Percentiles rank a stretch among this genome's conserved stretches.
Conservation (phyloP, 768 basidiomycete genomes). For the Pilatotrama ljubarskyi region DNA sequence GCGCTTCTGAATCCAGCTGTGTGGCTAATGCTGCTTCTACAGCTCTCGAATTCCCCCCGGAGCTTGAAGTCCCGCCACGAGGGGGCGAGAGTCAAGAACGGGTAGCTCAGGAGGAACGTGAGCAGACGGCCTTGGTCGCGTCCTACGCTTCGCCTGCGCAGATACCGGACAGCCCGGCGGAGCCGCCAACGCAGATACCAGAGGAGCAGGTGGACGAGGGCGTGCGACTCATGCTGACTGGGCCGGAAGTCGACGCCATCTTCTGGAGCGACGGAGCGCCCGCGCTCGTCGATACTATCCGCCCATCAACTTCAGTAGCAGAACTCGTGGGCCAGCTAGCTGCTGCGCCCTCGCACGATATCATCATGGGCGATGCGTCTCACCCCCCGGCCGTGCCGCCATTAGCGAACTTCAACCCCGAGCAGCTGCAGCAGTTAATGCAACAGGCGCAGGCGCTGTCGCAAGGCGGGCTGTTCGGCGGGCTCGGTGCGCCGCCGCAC, state of each 20-base stretch:
- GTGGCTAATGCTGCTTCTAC: constrained; percentile 29
- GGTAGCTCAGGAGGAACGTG: constrained; percentile 69
- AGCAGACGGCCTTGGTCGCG: constrained; percentile 73
- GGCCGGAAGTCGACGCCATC: constrained; percentile 62
- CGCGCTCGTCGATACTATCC: constrained; percentile 22
- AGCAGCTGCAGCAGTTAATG: constrained; percentile 66
- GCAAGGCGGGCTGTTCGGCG: constrained; percentile 16
- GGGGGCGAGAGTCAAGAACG: constrained; percentile 74
- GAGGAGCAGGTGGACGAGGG: constrained; percentile 72
- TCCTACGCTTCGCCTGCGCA: constrained; percentile 69
- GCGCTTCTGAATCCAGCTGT: constrained; percentile 6
- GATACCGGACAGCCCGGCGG: constrained; percentile 78
- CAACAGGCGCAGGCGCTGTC: constrained; percentile 40
- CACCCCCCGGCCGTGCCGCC: constrained; percentile 32
- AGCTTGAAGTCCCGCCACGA: constrained; percentile 52
- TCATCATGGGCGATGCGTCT: constrained; percentile 38
- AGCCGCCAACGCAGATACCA: constrained; percentile 56
- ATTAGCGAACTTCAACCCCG: constrained; percentile 50
- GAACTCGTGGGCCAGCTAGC: constrained; percentile 70
- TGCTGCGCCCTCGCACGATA: constrained; percentile 42
- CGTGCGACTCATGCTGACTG: constrained; percentile 65
- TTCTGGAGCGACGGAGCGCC: constrained; percentile 56
- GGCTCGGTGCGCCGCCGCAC: constrained; percentile 10
- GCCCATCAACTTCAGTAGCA: constrained; percentile 53
- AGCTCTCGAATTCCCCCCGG: constrained; percentile 67